Evolutionary conservation across 768 basidiomycete genomes (phyloP), one percentile per base, ranked within the genome.

Genomic region (Pisolithus microcarpus): DNA sequence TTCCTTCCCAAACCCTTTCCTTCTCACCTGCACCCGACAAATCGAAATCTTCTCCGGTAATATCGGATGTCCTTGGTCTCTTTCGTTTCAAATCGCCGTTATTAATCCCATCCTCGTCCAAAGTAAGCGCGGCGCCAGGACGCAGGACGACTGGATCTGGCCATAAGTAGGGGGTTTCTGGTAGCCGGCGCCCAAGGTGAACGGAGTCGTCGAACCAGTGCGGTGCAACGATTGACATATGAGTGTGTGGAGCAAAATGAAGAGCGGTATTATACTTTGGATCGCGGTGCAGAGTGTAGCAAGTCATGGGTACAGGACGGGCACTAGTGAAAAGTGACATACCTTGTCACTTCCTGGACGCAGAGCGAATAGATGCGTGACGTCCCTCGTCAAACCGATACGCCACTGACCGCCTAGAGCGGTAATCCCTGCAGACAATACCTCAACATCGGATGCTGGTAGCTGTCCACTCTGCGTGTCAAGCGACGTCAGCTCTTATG

Each of bases 191-290:
- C 4, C 80, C 81, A 13, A 89, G 70, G 13, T 79, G 73, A 21
- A 87, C 75, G 3, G 76, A 75, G 56, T 92, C 90, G 58, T 93
- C 88, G 53, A 93, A 93, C 92, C 93, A 96, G 55, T 93, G 89
- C 0, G 92, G 93, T 0, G 91, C 75, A n/a, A 96, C 61, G 9
- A 91, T 71, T 46, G 75, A 79, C 59, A 93, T 77, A 8, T 72
- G 67, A 0, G 81, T 82, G 44, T 76, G 69, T 3, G 76, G 65
- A 46, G 80, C 75, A 64, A 77, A 82, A 55, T 84, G 79, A 56
- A 85, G 69, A 28, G 76, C 75, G 3, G 70, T 73, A 30, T 70
- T 62, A 59, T 75, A 77, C 62, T 75, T 30, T 19, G 30, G 26
- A 13, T n/a, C 13, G 30, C 43, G 8, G 26, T 6, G 11, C n/a